Conservation (phyloP, 768 basidiomycete species). For the Psilocybe sp. region DNA sequence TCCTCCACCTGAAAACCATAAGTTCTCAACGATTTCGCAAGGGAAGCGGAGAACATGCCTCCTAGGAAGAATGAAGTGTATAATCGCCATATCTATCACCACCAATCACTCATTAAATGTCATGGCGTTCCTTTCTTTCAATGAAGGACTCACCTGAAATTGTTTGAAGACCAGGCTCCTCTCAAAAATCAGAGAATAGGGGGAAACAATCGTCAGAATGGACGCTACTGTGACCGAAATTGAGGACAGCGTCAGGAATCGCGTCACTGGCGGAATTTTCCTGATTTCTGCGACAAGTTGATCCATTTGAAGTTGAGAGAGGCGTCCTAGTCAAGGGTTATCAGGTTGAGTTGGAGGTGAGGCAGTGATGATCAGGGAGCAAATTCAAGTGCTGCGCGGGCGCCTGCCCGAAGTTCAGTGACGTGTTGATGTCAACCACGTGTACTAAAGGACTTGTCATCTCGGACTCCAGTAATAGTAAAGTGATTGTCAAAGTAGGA, state of each 20-base stretch:
- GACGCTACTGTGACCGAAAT: slow-evolving; percentile 58
- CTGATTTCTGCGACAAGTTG: slow-evolving; percentile 56
- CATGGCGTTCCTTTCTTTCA: background rate
- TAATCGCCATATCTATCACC: slow-evolving; percentile 78
- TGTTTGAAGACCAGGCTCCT: slow-evolving; percentile 38
- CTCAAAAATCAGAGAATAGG: slow-evolving; percentile 55
- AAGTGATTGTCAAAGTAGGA: no score
- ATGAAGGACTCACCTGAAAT: slow-evolving; percentile 46
- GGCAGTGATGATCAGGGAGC: no score
- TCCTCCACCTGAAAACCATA: slow-evolving; percentile 35
- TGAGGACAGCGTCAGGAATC: slow-evolving; percentile 61
- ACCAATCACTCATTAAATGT: background rate
- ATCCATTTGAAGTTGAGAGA: slow-evolving; percentile 9
- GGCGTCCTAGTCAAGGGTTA: no score
- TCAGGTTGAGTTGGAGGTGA: no score
- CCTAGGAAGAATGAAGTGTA: slow-evolving; percentile 76
- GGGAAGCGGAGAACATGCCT: slow-evolving; percentile 6
- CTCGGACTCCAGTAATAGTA: no score
- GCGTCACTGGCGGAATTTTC: slow-evolving; percentile 84
- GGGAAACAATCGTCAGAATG: slow-evolving; percentile 49
- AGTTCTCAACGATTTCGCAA: background rate
- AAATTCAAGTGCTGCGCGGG: no score
- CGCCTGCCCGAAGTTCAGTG: no score
- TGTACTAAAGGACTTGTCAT: no score
- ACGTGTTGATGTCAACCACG: no score